Evolutionary conservation across 352 stramenopile species (phyloP).

Genomic region (Phytophthora sp.): DNA sequence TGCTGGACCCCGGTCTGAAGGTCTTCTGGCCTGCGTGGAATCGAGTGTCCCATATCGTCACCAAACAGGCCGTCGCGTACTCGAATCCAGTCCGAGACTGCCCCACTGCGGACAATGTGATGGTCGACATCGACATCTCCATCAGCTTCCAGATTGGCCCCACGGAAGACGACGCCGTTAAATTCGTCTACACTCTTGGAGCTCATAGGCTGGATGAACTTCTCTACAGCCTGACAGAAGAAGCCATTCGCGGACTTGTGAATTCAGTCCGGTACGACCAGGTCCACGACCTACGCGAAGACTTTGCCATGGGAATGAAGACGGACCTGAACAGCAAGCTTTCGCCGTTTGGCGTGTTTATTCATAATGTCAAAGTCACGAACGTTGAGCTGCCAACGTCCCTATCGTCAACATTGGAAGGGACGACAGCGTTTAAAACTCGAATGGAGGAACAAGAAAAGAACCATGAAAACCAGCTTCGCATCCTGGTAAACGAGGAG

Average conservation of each 20-base stretch:
- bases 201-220: slow-evolving; percentile 85
- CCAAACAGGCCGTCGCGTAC: slow-evolving; percentile 86
- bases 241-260: slow-evolving; percentile 83
- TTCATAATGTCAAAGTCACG: slow-evolving; percentile 90
- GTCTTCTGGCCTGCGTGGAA: slow-evolving; percentile 80
- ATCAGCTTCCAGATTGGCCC: slow-evolving; percentile 89
- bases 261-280: slow-evolving; percentile 85
- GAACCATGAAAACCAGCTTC: slow-evolving; percentile 88
- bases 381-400: slow-evolving; percentile 73
- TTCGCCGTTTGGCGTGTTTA: slow-evolving; percentile 72
- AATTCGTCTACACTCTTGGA: slow-evolving; percentile 85
- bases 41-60: slow-evolving; percentile 88
- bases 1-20: slow-evolving; percentile 83
- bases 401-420: slow-evolving; percentile 75
- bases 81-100: slow-evolving; percentile 74
- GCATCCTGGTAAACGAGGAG: slow-evolving; percentile 86
- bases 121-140: slow-evolving; percentile 90
- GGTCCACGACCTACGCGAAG: slow-evolving; percentile 80
- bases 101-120: slow-evolving; percentile 86
- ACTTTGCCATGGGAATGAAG: slow-evolving; percentile 87
- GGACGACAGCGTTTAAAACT: slow-evolving; percentile 87
- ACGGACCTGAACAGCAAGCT: slow-evolving; percentile 84
- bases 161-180: slow-evolving; percentile 73
- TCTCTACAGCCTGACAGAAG: slow-evolving; percentile 77
- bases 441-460: slow-evolving; percentile 91